Evolutionary conservation across 1,284 basidiomycete genomes (phyloP).

Genomic region (Anthracocystis panici-leucophaei): DNA sequence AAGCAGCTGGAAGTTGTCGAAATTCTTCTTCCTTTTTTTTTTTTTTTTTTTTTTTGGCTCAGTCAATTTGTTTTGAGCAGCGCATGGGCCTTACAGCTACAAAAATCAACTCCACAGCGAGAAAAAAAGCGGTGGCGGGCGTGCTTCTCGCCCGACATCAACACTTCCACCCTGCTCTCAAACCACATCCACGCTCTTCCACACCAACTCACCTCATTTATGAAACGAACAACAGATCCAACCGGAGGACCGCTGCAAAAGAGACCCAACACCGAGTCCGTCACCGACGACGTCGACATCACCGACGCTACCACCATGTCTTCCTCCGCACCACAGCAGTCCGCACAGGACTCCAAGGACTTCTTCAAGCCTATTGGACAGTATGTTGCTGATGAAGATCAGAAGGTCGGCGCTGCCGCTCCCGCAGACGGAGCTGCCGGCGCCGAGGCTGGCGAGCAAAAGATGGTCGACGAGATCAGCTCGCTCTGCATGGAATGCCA

Average conservation of each 20-base stretch:
- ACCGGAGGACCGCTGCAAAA: slow-evolving; percentile 37
- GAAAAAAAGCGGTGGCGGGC: neutral
- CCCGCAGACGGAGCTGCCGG: slow-evolving; percentile 10
- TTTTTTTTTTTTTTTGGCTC: neutral
- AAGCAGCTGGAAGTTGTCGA: slow-evolving; percentile 2
- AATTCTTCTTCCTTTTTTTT: neutral
- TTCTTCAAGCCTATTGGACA: slow-evolving; percentile 64
- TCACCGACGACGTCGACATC: slow-evolving; percentile 36
- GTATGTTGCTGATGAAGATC: slow-evolving; percentile 38
- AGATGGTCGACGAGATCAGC: slow-evolving; percentile 74
- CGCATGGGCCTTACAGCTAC: neutral
- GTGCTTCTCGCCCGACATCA: slow-evolving; percentile 8
- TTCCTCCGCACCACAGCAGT: slow-evolving; percentile 9
- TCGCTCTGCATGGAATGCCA: slow-evolving; percentile 94
- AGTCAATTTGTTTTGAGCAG: neutral
- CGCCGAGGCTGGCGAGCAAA: slow-evolving; percentile 38
- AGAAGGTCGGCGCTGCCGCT: neutral
- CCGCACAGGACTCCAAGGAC: slow-evolving; percentile 25
- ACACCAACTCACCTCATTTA: slow-evolving; percentile 8
- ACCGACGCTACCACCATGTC: slow-evolving; percentile 44
- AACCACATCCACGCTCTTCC: neutral
- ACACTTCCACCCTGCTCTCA: neutral
- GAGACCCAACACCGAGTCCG: slow-evolving; percentile 40
- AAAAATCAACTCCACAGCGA: slow-evolving; percentile 1
- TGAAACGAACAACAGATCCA: slow-evolving; percentile 47